Conservation (phyloP, 106 monocot species). For the Ottelia alismoides region DNA sequence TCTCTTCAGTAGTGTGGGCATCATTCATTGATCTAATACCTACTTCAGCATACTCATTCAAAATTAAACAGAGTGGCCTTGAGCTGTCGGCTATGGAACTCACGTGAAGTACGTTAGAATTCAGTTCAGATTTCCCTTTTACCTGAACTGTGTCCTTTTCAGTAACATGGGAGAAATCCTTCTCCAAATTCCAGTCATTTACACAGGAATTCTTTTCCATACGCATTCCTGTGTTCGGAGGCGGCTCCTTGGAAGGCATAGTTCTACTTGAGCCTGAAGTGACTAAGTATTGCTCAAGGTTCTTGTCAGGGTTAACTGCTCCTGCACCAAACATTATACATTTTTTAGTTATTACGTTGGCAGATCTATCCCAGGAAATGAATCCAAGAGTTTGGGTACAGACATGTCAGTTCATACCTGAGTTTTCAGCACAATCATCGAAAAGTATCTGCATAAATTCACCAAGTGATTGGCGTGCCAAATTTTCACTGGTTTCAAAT, state of each 20-base stretch:
- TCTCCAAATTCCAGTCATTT: not conserved
- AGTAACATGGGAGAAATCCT: not conserved
- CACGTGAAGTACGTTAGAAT: too few relatives aligned
- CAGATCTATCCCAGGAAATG: too few relatives aligned
- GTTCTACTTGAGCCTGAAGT: not conserved
- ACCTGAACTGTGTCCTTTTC: not conserved
- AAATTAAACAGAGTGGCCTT: too few relatives aligned
- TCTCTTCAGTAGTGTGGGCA: constrained; percentile 15
- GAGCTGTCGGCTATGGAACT: too few relatives aligned
- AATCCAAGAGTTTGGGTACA: too few relatives aligned
- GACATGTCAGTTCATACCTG: too few relatives aligned
- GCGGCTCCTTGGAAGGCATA: not conserved
- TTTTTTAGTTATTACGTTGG: too few relatives aligned
- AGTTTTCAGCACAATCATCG: too few relatives aligned
- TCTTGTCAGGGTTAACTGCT: constrained; percentile 13
- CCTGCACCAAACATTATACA: too few relatives aligned
- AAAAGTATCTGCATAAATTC: constrained; percentile 36
- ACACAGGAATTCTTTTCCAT: constrained; percentile 5
- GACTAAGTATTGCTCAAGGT: constrained; percentile 6
- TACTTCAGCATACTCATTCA: not conserved
- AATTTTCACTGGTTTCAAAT: constrained; percentile 86
- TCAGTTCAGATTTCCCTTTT: not conserved
- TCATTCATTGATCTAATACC: not conserved
- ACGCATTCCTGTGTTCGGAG: too few relatives aligned
- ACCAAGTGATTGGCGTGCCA: constrained; percentile 64